Conservation (phyloP, 1,139 yeast species). For the Hansenula anomala region DNA sequence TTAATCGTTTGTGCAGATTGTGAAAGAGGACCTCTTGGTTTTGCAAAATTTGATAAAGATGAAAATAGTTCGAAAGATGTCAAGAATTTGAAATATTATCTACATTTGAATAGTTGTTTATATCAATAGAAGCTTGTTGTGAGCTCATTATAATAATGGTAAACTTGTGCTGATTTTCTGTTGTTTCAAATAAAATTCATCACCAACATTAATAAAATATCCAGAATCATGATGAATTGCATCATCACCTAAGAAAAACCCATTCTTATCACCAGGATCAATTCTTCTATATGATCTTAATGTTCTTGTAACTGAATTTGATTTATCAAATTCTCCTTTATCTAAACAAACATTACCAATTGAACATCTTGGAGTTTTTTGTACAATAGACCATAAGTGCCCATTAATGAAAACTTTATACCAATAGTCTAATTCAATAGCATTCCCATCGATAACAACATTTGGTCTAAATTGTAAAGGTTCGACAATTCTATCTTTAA, state of each 20-base stretch:
- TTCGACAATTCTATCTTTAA: conserved; percentile 15
- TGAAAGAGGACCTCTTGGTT: conserved; percentile 72
- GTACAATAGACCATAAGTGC: conserved; percentile 3
- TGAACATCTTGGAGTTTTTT: conserved; percentile 31
- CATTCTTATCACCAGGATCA: conserved; percentile 29
- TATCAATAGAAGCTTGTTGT: conserved; percentile 23
- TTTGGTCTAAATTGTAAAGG: conserved; percentile 28
- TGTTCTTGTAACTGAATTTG: conserved; percentile 28
- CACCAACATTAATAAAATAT: conserved; percentile 26
- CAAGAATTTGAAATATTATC: conserved; percentile 37
- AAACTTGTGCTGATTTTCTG: background rate
- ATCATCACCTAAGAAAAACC: conserved; percentile 35
- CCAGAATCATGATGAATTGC: conserved; percentile 26
- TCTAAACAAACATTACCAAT: conserved; percentile 33
- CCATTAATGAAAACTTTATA: background rate
- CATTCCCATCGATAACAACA: background rate
- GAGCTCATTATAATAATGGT: background rate
- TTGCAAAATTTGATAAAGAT: conserved; percentile 41
- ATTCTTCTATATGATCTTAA: conserved; percentile 32
- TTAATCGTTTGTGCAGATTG: conserved; percentile 64
- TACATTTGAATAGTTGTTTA: conserved; percentile 40
- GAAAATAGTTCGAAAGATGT: conserved; percentile 28
- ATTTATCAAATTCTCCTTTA: conserved; percentile 29
- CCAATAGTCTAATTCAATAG: background rate
- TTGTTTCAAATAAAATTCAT: conserved; percentile 13